Base-by-base conservation (phyloP, 441 rosid genomes). In the Brassica balearica region DNA sequence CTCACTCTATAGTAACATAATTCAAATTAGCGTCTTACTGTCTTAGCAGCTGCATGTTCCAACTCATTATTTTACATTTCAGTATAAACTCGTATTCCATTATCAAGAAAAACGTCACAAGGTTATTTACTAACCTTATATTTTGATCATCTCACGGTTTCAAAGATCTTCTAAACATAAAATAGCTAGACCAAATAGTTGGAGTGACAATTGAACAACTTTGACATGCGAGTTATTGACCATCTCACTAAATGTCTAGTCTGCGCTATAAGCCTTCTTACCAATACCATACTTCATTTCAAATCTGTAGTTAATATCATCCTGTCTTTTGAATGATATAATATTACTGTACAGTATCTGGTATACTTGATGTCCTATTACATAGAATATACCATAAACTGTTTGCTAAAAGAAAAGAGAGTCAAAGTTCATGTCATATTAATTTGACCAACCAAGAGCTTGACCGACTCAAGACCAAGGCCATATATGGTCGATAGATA, bases 391-490 rank as follows among this genome's bases (percentile, higher is more conserved):
- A 29, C 5, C 48, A 46, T 8, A 61, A 60, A 61, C 59, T 36
- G 58, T 8, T 34, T 14, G 34, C 14, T 55, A 17, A 34, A 59
- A 59, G 2, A 55, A 32, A 11, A 25, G 8, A 8, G 51, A 71
- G 72, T 71, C 62, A 56, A 77, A 56, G 72, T 65, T 8, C 76
- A 66, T 71, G 55, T 68, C 76, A 77, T 56, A 34, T 34, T 4
- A 25, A 77, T 77, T 72, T 78, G 81, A 72, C 81, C 56, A 65
- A 65, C 63, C 20, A 72, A 4, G 5, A 6, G 68, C 81, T 72
- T 77, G 81, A 65, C 68, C 51, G 23, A n/a, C 34, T 38, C 58
- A 3, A 51, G n/a, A 69, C 41, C 59, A 72, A 41, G 36, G 48
- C 17, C 55, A 55, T 19, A 65, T 4, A 5, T 34, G 41, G 2